These are phyloP conservation scores for Carnegiea gigantea DNA, from an alignment of 179 eudicot species.

Conservation along the genomic window DNA sequence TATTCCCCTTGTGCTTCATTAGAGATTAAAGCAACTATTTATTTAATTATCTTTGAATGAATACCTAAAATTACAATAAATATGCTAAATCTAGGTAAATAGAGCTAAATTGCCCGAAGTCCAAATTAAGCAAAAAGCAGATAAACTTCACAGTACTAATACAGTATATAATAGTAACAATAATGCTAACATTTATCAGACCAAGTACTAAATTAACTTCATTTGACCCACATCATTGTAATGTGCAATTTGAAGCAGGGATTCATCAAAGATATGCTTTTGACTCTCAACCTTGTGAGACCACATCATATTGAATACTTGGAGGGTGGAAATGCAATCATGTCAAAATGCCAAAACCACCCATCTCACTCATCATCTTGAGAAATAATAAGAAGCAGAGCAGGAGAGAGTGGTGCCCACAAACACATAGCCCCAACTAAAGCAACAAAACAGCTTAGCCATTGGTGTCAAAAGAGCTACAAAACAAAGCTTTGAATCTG, in stretches of 20 bases:
- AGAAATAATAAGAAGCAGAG: background rate
- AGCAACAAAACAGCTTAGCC: background rate
- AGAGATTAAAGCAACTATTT: too few species aligned
- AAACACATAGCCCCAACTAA: background rate
- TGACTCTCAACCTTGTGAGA: background rate
- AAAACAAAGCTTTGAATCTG: background rate
- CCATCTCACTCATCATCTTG: background rate
- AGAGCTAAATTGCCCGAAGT: too few species aligned
- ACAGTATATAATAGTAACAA: too few species aligned
- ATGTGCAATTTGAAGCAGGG: background rate
- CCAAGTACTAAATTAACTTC: too few species aligned
- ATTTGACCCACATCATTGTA: background rate
- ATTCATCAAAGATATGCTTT: background rate
- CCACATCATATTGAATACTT: background rate
- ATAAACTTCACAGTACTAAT: too few species aligned
- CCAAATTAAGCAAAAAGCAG: too few species aligned
- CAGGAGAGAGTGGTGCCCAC: constrained; percentile 14
- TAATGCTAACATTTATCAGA: too few species aligned
- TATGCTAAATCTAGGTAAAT: too few species aligned
- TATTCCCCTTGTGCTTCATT: too few species aligned
- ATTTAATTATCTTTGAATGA: too few species aligned
- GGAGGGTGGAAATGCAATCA: background rate
- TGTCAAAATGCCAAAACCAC: background rate
- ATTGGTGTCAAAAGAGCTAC: background rate
- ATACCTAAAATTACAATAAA: too few species aligned